These are phyloP conservation scores for Cairneyella variabilis DNA, from an alignment of 495 filamentous ascomycete species.

Conservation along the genomic window DNA sequence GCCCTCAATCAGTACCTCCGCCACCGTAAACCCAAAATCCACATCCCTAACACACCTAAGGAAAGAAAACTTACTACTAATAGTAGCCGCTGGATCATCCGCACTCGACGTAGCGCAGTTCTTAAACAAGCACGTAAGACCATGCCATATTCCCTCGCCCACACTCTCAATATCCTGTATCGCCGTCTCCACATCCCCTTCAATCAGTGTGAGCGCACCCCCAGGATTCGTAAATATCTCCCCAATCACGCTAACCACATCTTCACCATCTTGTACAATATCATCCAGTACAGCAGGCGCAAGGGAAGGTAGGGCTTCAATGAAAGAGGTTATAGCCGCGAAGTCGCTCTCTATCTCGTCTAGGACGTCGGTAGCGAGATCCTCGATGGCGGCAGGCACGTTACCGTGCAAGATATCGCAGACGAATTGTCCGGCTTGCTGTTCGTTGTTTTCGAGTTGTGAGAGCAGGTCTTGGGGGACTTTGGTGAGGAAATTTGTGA, in stretches of 20 bases:
- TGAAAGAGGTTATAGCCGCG: neutral
- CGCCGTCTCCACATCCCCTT: neutral
- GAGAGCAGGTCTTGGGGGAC: neutral
- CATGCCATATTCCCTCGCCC: neutral
- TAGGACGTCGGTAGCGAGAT: neutral
- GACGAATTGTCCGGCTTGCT: neutral
- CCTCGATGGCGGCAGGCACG: neutral
- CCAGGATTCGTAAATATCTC: conserved; percentile 1
- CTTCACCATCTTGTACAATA: neutral
- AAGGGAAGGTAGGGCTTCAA: neutral
- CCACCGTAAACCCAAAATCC: no score
- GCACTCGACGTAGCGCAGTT: neutral
- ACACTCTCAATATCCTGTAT: conserved; percentile 1
- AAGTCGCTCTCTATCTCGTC: neutral
- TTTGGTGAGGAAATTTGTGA: neutral
- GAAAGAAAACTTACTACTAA: no score
- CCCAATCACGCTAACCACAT: neutral
- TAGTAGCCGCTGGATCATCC: neutral
- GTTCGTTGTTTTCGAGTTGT: neutral
- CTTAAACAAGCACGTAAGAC: neutral
- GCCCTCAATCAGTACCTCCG: no score
- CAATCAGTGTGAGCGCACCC: neutral
- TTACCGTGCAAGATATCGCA: neutral
- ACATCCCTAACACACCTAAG: no score
- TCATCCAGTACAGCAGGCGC: neutral